Base-by-base conservation (phyloP, 2,329 filamentous ascomycete species). In the Chrysosphaeria jannelii region DNA sequence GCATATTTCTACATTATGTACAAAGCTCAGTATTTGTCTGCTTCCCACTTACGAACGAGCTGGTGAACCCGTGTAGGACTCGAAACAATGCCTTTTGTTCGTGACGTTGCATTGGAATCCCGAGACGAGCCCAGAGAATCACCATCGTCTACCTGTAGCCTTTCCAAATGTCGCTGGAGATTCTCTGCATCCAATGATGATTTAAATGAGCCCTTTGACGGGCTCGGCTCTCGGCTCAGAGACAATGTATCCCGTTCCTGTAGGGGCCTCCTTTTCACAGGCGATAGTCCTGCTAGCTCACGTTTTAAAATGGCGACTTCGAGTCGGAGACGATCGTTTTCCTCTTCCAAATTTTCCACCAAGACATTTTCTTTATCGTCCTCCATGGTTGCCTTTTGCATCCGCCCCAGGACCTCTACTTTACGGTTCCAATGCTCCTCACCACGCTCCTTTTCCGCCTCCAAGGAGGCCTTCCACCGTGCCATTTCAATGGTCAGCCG, bases 391-490 rank as follows among this genome's bases (percentile, higher is more conserved):
- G 17, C 26, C 7, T 16, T 16, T 10, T 32, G 29, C 14, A 34
- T 22, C 6, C 52, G 47, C 38, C 60, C 56, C 21, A 61, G 48
- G 1, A 62, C 47, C 28, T 58, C 81, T 6, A 41, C 56, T 46
- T 97, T 97, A 32, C 62, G 62, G 40, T 93, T 79, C 38, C 85
- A 58, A 42, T 88, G 75, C 39, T 74, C 72, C 29, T 90, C 76
- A 24, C 65, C 64, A 21, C 64, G 59, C 34, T 88, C 78, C 29
- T 63, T 57, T 39, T 91, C 78, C 5, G 69, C 60, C 10, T 74
- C 69, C 40, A 78, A 59, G 0, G 63, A 69, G 1, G 57, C 58
- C 38, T 81, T 69, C 71, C 76, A 91, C n/a, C 74, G 54, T 7
- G 59, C 55, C 40, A 74, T 60, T 40, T 91, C 78, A 8, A 66